Conservation (phyloP, 2,329 filamentous ascomycete species). For the Alternaria infectoria region DNA sequence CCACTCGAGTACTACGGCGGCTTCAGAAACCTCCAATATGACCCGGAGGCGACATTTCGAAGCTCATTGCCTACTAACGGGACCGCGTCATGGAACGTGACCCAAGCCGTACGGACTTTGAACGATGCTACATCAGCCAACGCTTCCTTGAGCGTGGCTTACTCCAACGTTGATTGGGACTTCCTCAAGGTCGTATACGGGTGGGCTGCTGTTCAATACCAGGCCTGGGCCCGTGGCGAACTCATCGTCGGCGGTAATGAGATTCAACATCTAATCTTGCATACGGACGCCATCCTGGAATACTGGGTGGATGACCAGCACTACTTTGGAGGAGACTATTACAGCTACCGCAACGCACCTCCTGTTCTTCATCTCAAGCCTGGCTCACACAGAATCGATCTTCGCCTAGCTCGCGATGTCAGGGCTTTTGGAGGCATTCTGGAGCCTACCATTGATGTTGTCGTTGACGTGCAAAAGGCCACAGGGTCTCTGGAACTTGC, state of each 20-base stretch:
- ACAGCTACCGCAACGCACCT: conserved; percentile 58
- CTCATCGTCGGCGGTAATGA: conserved; percentile 49
- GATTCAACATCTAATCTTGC: conserved; percentile 50
- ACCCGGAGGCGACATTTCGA: conserved; percentile 51
- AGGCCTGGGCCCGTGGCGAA: conserved; percentile 62
- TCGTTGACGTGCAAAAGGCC: conserved; percentile 28
- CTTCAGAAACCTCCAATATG: conserved; percentile 56
- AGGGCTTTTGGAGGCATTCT: conserved; percentile 60
- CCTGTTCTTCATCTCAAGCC: conserved; percentile 57
- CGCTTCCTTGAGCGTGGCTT: conserved; percentile 53
- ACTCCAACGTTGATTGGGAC: conserved; percentile 61
- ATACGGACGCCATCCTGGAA: conserved; percentile 59
- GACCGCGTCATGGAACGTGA: conserved; percentile 56
- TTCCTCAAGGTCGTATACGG: conserved; percentile 62
- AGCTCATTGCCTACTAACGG: conserved; percentile 61
- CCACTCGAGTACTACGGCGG: conserved; percentile 62
- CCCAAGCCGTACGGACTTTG: conserved; percentile 41
- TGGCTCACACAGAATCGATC: conserved; percentile 59
- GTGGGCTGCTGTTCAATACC: conserved; percentile 65
- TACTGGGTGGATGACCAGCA: conserved; percentile 59
- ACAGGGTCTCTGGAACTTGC: conserved; percentile 41
- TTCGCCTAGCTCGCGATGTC: conserved; percentile 64
- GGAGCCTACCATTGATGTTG: conserved; percentile 55
- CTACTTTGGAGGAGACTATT: conserved; percentile 65
- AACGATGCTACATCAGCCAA: conserved; percentile 37